Conservation (phyloP, 208 protist genomes). For the Leishmania martiniquensis region DNA sequence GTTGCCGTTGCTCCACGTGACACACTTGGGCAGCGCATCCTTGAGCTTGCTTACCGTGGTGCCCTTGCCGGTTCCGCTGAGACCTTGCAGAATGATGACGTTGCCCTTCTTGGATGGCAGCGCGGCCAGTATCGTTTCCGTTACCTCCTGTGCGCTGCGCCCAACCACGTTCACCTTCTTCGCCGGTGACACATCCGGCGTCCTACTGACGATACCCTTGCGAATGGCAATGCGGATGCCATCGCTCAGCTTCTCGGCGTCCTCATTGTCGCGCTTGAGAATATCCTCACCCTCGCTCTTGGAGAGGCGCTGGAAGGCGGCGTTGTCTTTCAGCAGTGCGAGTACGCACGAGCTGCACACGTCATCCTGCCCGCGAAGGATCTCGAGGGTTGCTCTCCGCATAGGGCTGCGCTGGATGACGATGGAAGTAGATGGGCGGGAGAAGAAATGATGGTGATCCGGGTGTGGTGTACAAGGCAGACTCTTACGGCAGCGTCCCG, state of each 20-base stretch:
- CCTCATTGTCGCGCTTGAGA: conserved; percentile 82
- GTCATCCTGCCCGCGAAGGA: conserved; percentile 86
- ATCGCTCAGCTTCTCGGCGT: conserved; percentile 85
- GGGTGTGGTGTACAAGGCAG: neutral
- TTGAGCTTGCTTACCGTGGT: conserved; percentile 87
- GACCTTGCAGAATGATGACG: conserved; percentile 88
- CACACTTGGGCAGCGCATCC: conserved; percentile 69
- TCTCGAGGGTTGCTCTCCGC: conserved; percentile 38
- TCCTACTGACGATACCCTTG: conserved; percentile 71
- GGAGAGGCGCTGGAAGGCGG: conserved; percentile 61
- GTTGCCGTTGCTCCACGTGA: conserved; percentile 94
- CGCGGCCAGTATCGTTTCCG: conserved; percentile 61
- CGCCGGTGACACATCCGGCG: conserved; percentile 37
- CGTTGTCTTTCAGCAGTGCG: conserved; percentile 43
- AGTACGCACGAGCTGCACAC: conserved; percentile 76
- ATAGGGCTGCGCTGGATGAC: neutral
- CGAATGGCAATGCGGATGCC: conserved; percentile 80
- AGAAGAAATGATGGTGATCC: neutral
- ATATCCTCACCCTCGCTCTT: conserved; percentile 74
- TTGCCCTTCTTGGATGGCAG: conserved; percentile 76
- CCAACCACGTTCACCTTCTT: conserved; percentile 73
- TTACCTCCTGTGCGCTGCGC: conserved; percentile 76
- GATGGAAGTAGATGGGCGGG: neutral
- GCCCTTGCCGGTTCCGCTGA: conserved; percentile 92
- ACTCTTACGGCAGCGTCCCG: neutral